phyloP scores from a whole-genome alignment of 257 asterid species.

The Oldenlandia corymbosa region DNA sequence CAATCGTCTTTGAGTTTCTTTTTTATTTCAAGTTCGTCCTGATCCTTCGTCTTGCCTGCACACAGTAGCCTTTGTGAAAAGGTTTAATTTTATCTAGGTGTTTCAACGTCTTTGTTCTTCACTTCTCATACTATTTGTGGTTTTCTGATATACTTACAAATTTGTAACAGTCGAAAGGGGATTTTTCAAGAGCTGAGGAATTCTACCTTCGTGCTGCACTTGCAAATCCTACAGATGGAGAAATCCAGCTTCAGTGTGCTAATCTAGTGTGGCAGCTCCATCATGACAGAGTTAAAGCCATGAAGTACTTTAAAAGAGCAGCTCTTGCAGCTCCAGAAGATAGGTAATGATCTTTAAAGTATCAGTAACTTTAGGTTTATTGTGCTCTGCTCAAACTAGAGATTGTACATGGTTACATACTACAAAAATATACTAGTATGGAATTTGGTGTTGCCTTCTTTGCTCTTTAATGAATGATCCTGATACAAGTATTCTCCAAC shows the following conservation, averaged over 20 bases:
- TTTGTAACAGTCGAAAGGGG: conserved; percentile 49
- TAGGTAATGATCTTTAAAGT: conserved; percentile 32
- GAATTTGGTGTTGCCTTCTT: neutral
- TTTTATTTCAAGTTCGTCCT: neutral
- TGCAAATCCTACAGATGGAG: conserved; percentile 71
- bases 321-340: conserved; percentile 59
- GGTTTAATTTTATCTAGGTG: neutral
- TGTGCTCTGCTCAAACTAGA: neutral
- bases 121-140: neutral
- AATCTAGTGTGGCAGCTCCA: conserved; percentile 63
- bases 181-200: conserved; percentile 70
- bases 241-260: conserved; percentile 49
- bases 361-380: neutral
- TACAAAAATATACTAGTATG: no score
- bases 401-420: no score
- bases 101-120: neutral
- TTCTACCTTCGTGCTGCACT: conserved; percentile 45
- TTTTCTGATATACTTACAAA: conserved; percentile 6
- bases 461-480: neutral
- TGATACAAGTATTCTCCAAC: neutral
- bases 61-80: neutral
- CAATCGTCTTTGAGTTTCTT: neutral
- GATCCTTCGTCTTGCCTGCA: neutral
- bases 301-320: conserved; percentile 57
- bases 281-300: conserved; percentile 52